Percentiles rank a stretch among this genome's conserved stretches.
Conservation (phyloP, 2,329 filamentous ascomycete genomes). For the Calonectria pseudoreteaudii region DNA sequence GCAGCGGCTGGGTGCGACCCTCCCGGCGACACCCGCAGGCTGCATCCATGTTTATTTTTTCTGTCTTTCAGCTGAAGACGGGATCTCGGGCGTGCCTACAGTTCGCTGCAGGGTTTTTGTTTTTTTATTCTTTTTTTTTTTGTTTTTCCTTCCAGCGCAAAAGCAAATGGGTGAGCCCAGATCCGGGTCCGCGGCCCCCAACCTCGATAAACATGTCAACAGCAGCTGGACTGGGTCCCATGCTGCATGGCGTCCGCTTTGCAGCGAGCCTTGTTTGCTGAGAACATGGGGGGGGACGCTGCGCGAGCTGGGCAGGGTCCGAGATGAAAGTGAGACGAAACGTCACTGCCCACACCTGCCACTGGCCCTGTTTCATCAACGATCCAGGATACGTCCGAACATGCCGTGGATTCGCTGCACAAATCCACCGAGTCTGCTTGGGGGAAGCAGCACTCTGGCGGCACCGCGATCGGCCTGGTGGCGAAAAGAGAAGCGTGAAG, state of each 20-base stretch:
- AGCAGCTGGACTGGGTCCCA: not conserved
- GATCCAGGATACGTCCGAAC: constrained; percentile 7
- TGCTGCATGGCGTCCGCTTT: not conserved
- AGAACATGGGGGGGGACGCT: constrained; percentile 3
- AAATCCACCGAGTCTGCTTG: not conserved
- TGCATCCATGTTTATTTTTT: not conserved
- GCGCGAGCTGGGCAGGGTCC: constrained; percentile 5
- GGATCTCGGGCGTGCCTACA: not conserved
- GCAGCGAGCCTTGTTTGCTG: constrained; percentile 10
- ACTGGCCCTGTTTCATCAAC: constrained; percentile 38
- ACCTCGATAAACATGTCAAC: constrained; percentile 7
- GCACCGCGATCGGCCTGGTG: not conserved
- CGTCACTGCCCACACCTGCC: constrained; percentile 31
- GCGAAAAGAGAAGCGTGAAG: not conserved
- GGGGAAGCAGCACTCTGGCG: not conserved
- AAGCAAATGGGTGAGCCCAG: not conserved
- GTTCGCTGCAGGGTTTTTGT: not conserved
- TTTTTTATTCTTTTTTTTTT: not conserved
- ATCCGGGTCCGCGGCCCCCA: not conserved
- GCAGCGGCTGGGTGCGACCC: not conserved
- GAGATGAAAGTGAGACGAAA: constrained; percentile 39
- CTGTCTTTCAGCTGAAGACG: not conserved
- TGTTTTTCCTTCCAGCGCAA: not conserved
- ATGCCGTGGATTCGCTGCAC: constrained; percentile 19
- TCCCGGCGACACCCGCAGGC: not conserved